Base-by-base conservation (phyloP, 2,329 filamentous ascomycete genomes). In the Cordyceps cicadae region DNA sequence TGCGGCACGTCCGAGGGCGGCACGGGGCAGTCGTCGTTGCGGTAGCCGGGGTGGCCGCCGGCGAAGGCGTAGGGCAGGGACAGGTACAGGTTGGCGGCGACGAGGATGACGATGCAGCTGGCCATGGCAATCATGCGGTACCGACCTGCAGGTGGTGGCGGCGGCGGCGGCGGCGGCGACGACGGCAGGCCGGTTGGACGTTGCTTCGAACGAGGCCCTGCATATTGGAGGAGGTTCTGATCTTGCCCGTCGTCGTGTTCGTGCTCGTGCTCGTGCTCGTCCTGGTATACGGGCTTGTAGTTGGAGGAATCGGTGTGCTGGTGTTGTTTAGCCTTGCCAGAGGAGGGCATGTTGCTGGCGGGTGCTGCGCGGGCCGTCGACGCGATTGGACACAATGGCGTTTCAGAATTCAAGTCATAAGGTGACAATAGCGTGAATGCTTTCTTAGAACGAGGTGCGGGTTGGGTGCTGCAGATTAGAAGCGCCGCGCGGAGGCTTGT, bases 1-100 rank as follows among this genome's bases (percentile, higher is more conserved):
- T 86, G 81, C 26, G 85, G 84, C 52, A 85, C 78, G 46, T 77
- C 74, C 59, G 68, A 64, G 32, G 71, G 69, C 41, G 62, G 64
- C 56, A 72, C 72, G 48, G 70, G 69, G 60, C 72, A 64, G n/a
- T 65, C 64, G 39, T 51, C 37, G 49, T 54, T 54, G 50, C 41
- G 39, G 15, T 60, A 54, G 12, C 54, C 56, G 53, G 9, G 8
- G 29, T 46, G 21, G 29, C 39, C 32, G 61, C 64, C 39, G 39
- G 39, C 61, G 60, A 71, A 70, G 49, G 71, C 64, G 46, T 67
- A 67, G 5, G 72, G 72, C n/a, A 75, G 67, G 17, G 70, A 71
- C 34, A 71, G 65, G 62, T 72, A 75, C 50, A 76, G 66, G 43
- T 74, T 75, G 48, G 70, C 67, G 12, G 68, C 73, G 17, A 76